Percentiles rank a stretch among this genome's conserved stretches.
phyloP scores from a whole-genome alignment of 768 basidiomycete species.

The Rickenella mellea region DNA sequence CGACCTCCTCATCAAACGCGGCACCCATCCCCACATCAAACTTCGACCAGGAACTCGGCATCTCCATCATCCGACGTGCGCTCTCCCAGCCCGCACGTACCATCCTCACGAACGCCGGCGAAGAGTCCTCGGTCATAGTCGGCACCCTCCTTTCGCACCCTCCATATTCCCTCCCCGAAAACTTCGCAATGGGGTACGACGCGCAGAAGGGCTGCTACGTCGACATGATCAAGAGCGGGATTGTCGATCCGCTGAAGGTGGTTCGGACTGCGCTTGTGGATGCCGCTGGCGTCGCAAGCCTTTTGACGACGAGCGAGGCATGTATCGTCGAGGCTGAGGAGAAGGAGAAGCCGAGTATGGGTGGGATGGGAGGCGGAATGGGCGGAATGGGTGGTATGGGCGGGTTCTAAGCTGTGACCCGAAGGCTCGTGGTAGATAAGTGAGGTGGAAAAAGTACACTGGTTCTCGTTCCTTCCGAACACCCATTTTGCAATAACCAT shows the following conservation, averaged over 20 bases:
- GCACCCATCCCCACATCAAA: constrained; percentile 71
- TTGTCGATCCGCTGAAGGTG: constrained; percentile 94
- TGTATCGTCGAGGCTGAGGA: constrained; percentile 90
- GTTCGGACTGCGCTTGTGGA: constrained; percentile 89
- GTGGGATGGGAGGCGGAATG: constrained; percentile 39
- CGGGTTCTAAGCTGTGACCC: constrained; percentile 31
- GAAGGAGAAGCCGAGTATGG: constrained; percentile 42
- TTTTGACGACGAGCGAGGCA: constrained; percentile 89
- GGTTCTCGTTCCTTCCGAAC: too few species aligned
- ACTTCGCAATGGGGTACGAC: constrained; percentile 85
- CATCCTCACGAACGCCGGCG: constrained; percentile 89
- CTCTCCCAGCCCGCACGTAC: constrained; percentile 76
- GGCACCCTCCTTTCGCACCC: constrained; percentile 67
- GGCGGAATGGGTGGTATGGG: constrained; percentile 56
- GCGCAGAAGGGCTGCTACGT: constrained; percentile 87
- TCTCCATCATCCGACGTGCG: constrained; percentile 84
- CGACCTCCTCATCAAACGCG: constrained; percentile 32
- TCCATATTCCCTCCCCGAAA: constrained; percentile 64
- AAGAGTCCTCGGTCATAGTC: constrained; percentile 88
- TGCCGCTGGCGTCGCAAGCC: constrained; percentile 84
- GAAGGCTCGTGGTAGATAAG: too few species aligned
- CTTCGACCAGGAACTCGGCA: constrained; percentile 97
- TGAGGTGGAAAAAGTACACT: too few species aligned
- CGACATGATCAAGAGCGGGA: constrained; percentile 91
- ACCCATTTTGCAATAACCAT: too few species aligned